phyloP scores from a whole-genome alignment of 139 green algal species.

The Chlamydomonas eustigma region DNA sequence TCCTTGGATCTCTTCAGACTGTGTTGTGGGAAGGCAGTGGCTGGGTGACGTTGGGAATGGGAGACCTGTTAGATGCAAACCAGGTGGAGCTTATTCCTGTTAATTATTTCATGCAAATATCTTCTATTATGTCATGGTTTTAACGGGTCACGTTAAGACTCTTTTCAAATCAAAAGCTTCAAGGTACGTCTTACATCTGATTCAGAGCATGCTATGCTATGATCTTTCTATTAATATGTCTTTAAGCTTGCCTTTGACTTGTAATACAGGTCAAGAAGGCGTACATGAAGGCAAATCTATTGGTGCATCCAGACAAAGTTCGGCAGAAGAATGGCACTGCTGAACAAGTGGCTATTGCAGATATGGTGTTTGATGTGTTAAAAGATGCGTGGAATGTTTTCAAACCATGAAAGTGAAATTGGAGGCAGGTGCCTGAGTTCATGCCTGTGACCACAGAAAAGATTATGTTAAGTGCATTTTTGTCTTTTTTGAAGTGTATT shows the following conservation, averaged over 20 bases:
- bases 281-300: slow-evolving; percentile 88
- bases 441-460: too few species aligned
- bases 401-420: slow-evolving; percentile 6
- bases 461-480: too few species aligned
- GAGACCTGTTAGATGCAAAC: slow-evolving; percentile 73
- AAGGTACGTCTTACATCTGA: neutral
- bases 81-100: slow-evolving; percentile 29
- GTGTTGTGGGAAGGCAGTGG: slow-evolving; percentile 83
- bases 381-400: slow-evolving; percentile 79
- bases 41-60: slow-evolving; percentile 73
- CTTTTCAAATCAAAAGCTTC: too few species aligned
- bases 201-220: neutral
- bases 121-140: too few species aligned
- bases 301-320: slow-evolving; percentile 96
- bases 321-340: slow-evolving; percentile 74
- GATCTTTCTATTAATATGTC: neutral
- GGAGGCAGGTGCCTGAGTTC: too few species aligned
- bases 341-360: slow-evolving; percentile 80
- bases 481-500: too few species aligned
- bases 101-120: too few species aligned
- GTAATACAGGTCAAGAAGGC: slow-evolving; percentile 64
- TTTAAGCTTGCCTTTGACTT: neutral
- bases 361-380: slow-evolving; percentile 89
- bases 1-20: slow-evolving; percentile 78
- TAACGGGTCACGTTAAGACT: too few species aligned